These are phyloP conservation scores for Pseudocohnilembus persalinus DNA, from an alignment of 169 alveolate species.

Conservation along the genomic window DNA sequence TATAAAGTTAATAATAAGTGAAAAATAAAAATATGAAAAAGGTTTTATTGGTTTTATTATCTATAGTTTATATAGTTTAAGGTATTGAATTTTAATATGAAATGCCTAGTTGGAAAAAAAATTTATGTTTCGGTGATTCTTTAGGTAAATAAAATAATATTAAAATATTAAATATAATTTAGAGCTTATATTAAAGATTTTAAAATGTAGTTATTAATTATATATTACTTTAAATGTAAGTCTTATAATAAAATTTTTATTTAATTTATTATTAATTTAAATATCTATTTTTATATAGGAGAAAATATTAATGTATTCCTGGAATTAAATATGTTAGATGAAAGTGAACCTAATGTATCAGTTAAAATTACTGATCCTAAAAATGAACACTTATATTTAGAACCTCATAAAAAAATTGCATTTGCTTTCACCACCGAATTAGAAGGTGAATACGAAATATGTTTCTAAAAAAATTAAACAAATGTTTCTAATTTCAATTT, in stretches of 20 bases:
- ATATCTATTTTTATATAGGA: not conserved
- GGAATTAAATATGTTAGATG: not conserved
- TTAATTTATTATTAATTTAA: too few relatives aligned
- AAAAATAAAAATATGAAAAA: not conserved
- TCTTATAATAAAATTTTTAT: too few relatives aligned
- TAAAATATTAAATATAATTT: too few relatives aligned
- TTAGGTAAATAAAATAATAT: not conserved
- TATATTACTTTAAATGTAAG: not conserved
- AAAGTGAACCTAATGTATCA: not conserved
- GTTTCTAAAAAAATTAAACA: not conserved
- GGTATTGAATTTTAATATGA: not conserved
- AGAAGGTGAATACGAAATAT: not conserved
- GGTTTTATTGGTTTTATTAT: not conserved
- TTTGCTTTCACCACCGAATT: not conserved
- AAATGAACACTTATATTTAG: not conserved
- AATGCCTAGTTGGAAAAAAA: not conserved
- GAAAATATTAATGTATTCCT: not conserved
- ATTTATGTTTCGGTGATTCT: not conserved
- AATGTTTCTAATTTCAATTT: not conserved
- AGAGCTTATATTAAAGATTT: too few relatives aligned
- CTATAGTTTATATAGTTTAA: not conserved
- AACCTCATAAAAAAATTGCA: not conserved
- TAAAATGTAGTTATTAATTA: not conserved
- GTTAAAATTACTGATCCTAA: not conserved
- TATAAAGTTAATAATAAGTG: too few relatives aligned